These are phyloP conservation scores for Phytopythium mirpurense DNA, from an alignment of 352 stramenopile genomes.

Conservation along the genomic window DNA sequence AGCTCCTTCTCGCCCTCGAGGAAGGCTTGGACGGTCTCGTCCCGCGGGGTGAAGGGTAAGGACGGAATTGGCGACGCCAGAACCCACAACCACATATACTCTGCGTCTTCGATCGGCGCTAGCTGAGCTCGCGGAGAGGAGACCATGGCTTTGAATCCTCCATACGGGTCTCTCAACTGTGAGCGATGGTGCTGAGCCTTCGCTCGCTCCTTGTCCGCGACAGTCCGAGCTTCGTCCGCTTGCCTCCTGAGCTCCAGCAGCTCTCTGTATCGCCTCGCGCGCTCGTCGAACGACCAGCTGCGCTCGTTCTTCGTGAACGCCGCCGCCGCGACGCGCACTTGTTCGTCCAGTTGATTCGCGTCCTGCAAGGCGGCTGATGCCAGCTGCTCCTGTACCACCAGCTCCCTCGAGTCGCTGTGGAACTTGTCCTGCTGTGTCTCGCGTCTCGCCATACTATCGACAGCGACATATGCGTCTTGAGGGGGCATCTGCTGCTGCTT, in stretches of 20 bases:
- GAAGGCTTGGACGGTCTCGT: constrained; percentile 14
- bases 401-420: constrained; percentile 17
- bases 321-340: constrained; percentile 54
- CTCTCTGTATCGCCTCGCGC: constrained; percentile 38
- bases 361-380: constrained; percentile 26
- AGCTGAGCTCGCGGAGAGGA: background rate
- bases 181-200: constrained; percentile 21
- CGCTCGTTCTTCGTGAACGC: constrained; percentile 51
- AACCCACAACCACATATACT: constrained; percentile 41
- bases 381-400: constrained; percentile 23
- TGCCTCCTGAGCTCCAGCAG: constrained; percentile 48
- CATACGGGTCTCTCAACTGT: constrained; percentile 41
- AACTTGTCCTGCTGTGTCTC: constrained; percentile 24
- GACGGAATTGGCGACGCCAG: constrained; percentile 38
- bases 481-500: constrained; percentile 12
- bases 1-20: constrained; percentile 51
- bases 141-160: constrained; percentile 6
- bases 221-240: constrained; percentile 31
- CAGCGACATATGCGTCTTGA: constrained; percentile 20
- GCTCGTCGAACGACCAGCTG: constrained; percentile 61
- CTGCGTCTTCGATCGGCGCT: constrained; percentile 5
- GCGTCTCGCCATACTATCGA: constrained; percentile 35
- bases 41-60: constrained; percentile 46
- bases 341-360: constrained; percentile 45
- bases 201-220: constrained; percentile 34